phyloP scores from a whole-genome alignment of 2,329 filamentous ascomycete species.

The Celoporthe dispersa region DNA sequence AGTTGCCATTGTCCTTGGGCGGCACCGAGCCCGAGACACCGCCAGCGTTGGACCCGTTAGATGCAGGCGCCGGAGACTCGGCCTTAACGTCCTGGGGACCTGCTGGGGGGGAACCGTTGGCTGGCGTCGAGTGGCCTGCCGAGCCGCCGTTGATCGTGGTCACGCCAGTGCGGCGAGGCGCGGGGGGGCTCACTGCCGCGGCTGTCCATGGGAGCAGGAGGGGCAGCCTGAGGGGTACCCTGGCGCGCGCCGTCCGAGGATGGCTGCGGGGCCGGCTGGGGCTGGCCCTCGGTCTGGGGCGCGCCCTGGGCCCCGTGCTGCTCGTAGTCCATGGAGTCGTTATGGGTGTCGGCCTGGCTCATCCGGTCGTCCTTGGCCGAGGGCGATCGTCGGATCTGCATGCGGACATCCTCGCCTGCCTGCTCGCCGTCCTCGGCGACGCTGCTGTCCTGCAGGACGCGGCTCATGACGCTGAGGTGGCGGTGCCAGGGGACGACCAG shows the following conservation, averaged over 20 bases:
- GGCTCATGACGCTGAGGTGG: constrained; percentile 65
- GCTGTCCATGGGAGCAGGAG: constrained; percentile 40
- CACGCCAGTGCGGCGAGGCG: constrained; percentile 56
- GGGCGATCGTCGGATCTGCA: constrained; percentile 40
- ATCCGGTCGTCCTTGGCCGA: constrained; percentile 59
- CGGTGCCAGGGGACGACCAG: constrained; percentile 64
- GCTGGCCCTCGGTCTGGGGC: constrained; percentile 41
- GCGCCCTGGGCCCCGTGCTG: constrained; percentile 44
- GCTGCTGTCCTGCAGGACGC: constrained; percentile 61
- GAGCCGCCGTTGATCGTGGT: constrained; percentile 64
- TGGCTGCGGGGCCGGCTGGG: constrained; percentile 32
- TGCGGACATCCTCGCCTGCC: constrained; percentile 42
- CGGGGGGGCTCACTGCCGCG: constrained; percentile 58
- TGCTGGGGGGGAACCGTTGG: constrained; percentile 48
- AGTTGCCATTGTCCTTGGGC: constrained; percentile 28
- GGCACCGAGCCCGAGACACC: constrained; percentile 26
- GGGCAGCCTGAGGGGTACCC: constrained; percentile 31
- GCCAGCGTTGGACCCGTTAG: constrained; percentile 34
- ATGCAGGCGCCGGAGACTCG: constrained; percentile 40
- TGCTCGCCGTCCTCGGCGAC: constrained; percentile 39
- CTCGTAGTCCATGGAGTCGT: constrained; percentile 63
- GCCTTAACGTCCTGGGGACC: constrained; percentile 35
- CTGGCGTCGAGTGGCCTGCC: constrained; percentile 52
- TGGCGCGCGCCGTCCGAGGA: neutral
- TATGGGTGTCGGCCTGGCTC: constrained; percentile 59